These are phyloP conservation scores for Neurospora cerealis DNA, from an alignment of 495 filamentous ascomycete species.

Conservation along the genomic window DNA sequence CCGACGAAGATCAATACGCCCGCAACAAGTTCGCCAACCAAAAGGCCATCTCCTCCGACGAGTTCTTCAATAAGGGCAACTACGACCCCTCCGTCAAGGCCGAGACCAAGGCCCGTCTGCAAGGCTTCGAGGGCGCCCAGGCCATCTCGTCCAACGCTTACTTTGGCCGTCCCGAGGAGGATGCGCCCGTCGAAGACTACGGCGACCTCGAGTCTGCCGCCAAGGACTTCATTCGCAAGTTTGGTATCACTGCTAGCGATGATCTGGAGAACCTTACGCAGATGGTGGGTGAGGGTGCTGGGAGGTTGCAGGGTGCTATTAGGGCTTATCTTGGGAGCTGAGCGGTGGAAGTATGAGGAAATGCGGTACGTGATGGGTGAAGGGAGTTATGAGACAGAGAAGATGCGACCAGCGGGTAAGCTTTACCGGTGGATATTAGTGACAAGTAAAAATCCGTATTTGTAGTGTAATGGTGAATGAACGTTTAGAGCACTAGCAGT, in stretches of 20 bases:
- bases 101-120: conserved; percentile 77
- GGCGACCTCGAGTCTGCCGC: conserved; percentile 85
- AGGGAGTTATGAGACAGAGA: neutral
- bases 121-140: conserved; percentile 86
- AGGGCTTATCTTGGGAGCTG: conserved; percentile 60
- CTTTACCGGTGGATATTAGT: neutral
- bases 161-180: conserved; percentile 78
- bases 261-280: conserved; percentile 83
- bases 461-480: neutral
- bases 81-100: conserved; percentile 72
- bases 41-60: conserved; percentile 95
- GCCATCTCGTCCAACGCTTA: conserved; percentile 93
- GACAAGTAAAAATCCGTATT: neutral
- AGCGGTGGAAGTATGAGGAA: neutral
- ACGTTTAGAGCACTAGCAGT: neutral
- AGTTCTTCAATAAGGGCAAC: conserved; percentile 86
- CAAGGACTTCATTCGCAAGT: conserved; percentile 87
- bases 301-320: conserved; percentile 79
- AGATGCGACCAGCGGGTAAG: neutral
- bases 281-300: conserved; percentile 75
- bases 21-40: conserved; percentile 74
- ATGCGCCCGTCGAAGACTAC: conserved; percentile 60
- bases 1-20: conserved; percentile 63
- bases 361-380: neutral
- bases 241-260: conserved; percentile 89